Evolutionary conservation across 768 basidiomycete species (phyloP).

Genomic region (Boletus fagicola): DNA sequence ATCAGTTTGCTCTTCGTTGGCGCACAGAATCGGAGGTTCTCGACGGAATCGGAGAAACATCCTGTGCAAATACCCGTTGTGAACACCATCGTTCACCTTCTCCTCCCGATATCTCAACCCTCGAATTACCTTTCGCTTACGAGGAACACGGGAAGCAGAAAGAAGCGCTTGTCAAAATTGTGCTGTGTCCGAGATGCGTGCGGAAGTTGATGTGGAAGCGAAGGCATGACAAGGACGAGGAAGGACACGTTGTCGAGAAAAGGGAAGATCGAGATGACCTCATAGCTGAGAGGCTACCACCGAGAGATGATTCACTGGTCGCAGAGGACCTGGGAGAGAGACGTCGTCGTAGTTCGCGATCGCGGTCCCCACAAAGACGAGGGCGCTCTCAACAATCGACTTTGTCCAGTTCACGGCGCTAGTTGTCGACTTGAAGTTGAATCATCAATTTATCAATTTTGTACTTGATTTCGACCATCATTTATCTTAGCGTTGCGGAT

Average conservation of each 20-base stretch:
- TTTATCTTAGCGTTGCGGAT: not conserved
- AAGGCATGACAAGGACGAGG: constrained; percentile 52
- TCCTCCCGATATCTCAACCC: constrained; percentile 53
- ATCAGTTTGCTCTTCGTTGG: constrained; percentile 88
- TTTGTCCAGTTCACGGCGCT: not conserved
- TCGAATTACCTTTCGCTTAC: constrained; percentile 91
- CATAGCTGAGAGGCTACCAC: not conserved
- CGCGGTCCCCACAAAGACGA: constrained; percentile 28
- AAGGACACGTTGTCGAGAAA: not conserved
- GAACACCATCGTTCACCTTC: constrained; percentile 47
- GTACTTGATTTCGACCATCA: not conserved
- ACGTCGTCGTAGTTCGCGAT: constrained; percentile 26
- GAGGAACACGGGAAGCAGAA: constrained; percentile 72
- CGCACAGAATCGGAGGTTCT: constrained; percentile 90
- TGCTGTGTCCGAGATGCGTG: constrained; percentile 74
- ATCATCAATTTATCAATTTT: not conserved
- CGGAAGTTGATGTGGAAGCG: constrained; percentile 88
- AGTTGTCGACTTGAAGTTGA: too few relatives aligned
- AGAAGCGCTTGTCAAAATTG: constrained; percentile 87
- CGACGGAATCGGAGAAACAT: constrained; percentile 77
- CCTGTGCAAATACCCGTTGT: constrained; percentile 90
- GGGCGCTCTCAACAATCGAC: not conserved
- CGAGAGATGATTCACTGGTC: not conserved
- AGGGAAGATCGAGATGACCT: not conserved
- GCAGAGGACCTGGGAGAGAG: not conserved